phyloP scores from a whole-genome alignment of 176 grass and related monocot species.

The Areca catechu region DNA sequence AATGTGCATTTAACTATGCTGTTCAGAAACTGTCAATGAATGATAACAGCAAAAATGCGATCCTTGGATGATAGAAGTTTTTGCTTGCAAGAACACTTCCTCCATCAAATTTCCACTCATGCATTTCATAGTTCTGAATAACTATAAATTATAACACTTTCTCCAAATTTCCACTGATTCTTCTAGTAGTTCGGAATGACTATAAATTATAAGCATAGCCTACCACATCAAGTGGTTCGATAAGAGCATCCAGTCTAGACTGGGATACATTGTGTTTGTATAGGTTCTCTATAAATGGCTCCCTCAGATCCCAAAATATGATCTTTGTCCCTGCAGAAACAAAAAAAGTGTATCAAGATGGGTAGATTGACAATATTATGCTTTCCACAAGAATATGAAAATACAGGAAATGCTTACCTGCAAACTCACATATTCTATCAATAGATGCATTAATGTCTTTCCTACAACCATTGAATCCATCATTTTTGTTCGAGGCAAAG shows the following conservation, averaged over 20 bases:
- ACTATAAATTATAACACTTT: too few relatives aligned
- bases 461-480: constrained; percentile 86
- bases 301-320: constrained; percentile 95
- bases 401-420: constrained; percentile 41
- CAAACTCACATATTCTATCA: constrained; percentile 86
- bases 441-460: constrained; percentile 93
- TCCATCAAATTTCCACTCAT: too few relatives aligned
- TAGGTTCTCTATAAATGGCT: constrained; percentile 80
- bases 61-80: too few relatives aligned
- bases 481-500: constrained; percentile 43
- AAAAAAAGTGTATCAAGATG: constrained; percentile 1
- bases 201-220: constrained; percentile 8
- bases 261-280: constrained; percentile 70
- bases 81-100: too few relatives aligned
- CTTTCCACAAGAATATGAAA: constrained; percentile 7
- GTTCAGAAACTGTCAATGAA: too few relatives aligned
- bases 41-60: too few relatives aligned
- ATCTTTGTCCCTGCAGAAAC: constrained; percentile 67
- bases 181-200: too few relatives aligned
- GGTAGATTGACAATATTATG: constrained; percentile 7
- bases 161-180: too few relatives aligned
- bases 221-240: constrained; percentile 85
- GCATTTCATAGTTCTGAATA: too few relatives aligned
- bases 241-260: constrained; percentile 58
- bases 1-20: too few relatives aligned